phyloP scores from a whole-genome alignment of 2,329 filamentous ascomycete genomes.

The Stemphylium vesicarium region DNA sequence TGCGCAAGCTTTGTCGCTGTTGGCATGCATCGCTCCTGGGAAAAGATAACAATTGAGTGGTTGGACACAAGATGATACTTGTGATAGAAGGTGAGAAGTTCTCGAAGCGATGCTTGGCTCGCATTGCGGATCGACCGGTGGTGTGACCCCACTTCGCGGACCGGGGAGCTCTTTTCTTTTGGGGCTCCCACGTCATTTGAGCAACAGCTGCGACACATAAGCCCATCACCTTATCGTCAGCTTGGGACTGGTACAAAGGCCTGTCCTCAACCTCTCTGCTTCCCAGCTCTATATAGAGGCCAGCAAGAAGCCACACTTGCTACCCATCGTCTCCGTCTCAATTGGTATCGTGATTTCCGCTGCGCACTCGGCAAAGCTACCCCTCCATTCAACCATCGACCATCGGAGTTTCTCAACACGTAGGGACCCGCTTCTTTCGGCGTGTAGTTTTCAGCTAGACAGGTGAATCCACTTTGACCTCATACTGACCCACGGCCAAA shows the following conservation, averaged over 20 bases:
- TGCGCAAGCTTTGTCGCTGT: neutral
- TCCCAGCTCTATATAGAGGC: too few species aligned
- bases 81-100: neutral
- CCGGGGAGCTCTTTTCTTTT: slow-evolving; percentile 23
- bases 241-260: neutral
- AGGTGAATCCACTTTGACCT: slow-evolving; percentile 30
- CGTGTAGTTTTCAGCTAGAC: slow-evolving; percentile 23
- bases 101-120: slow-evolving; percentile 2
- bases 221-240: slow-evolving; percentile 15
- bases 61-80: neutral
- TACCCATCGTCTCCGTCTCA: neutral
- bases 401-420: slow-evolving; percentile 30
- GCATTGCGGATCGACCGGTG: slow-evolving; percentile 11
- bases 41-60: neutral
- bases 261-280: neutral
- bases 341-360: neutral
- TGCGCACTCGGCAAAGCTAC: slow-evolving; percentile 18
- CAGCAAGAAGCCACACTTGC: neutral
- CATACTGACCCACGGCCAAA: slow-evolving; percentile 29
- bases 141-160: slow-evolving; percentile 22
- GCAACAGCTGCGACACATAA: slow-evolving; percentile 11
- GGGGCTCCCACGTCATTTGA: slow-evolving; percentile 26
- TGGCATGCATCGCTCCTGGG: neutral
- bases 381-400: slow-evolving; percentile 10
- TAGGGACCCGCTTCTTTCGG: slow-evolving; percentile 28